A percentile compares a stretch with the other conserved stretches of the same genome.
Evolutionary conservation across 805 yeast species (phyloP).

Genomic region (Priceomyces medius): DNA sequence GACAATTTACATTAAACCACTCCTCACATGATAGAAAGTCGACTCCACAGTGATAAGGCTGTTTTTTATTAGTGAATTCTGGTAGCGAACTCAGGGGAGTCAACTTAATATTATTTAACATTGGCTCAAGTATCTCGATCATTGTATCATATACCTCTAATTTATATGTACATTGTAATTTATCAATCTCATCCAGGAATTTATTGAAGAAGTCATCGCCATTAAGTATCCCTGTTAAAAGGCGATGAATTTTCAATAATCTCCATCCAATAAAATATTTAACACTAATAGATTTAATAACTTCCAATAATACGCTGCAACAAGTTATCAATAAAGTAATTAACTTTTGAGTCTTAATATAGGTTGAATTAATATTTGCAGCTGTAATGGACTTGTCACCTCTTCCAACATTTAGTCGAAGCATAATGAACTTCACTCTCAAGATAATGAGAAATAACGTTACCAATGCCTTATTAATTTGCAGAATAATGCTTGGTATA

Average conservation of each 20-base stretch:
- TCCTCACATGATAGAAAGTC: no score
- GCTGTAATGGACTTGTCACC: no score
- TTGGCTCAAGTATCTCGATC: background rate
- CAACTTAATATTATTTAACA: no score
- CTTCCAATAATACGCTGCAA: background rate
- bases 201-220: background rate
- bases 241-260: background rate
- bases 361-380: no score
- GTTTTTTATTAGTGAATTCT: no score
- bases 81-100: no score
- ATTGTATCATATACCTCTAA: background rate
- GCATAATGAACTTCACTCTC: constrained; percentile 4
- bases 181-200: background rate
- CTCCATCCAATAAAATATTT: background rate
- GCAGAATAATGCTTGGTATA: constrained; percentile 17
- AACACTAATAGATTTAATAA: background rate
- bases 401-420: no score
- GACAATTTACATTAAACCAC: no score
- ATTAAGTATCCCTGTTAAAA: no score
- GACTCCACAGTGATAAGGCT: no score
- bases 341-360: no score
- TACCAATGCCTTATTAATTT: constrained; percentile 17
- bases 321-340: no score
- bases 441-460: constrained; percentile 5
- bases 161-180: background rate